Evolutionary conservation across 768 basidiomycete genomes (phyloP).

Genomic region (Fistulinella prunicolor): DNA sequence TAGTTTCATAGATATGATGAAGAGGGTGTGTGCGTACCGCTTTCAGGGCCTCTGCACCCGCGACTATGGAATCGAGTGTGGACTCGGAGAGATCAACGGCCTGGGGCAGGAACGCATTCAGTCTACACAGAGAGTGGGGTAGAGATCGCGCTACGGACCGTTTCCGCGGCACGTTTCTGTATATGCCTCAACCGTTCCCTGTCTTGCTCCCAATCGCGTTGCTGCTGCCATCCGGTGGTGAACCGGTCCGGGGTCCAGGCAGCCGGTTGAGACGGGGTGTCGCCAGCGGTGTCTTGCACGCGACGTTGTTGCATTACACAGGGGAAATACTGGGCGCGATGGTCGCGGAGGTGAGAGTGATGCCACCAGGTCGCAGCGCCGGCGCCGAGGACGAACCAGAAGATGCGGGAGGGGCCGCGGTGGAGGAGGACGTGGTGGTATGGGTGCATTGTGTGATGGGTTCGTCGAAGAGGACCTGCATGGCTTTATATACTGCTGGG

Average conservation of each 20-base stretch:
- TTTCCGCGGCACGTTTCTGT: slow-evolving; percentile 48
- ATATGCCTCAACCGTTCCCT: slow-evolving; percentile 45
- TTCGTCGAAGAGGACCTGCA: background rate
- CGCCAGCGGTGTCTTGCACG: slow-evolving; percentile 8
- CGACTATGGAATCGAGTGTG: slow-evolving; percentile 59
- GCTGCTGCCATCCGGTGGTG: slow-evolving; percentile 19
- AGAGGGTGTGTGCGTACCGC: slow-evolving; percentile 39
- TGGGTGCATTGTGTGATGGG: slow-evolving; percentile 18
- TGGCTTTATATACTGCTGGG: background rate
- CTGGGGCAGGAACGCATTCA: slow-evolving; percentile 27
- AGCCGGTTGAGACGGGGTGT: slow-evolving; percentile 1
- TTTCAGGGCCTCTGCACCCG: slow-evolving; percentile 57
- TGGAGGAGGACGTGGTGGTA: slow-evolving; percentile 23
- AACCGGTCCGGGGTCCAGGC: too few species aligned
- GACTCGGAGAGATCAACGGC: slow-evolving; percentile 65
- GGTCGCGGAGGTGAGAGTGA: slow-evolving; percentile 42
- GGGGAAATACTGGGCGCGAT: slow-evolving; percentile 32
- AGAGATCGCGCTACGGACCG: slow-evolving; percentile 34
- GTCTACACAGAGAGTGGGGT: background rate
- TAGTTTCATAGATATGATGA: background rate
- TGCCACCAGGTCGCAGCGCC: slow-evolving; percentile 36
- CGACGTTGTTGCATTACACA: slow-evolving; percentile 26
- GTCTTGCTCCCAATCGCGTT: slow-evolving; percentile 45
- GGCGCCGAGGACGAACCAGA: slow-evolving; percentile 71
- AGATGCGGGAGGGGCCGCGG: slow-evolving; percentile 51